Evolutionary conservation across 202 grass and related monocot species (phyloP).

Genomic region (Dendrocalamus latiflorus): DNA sequence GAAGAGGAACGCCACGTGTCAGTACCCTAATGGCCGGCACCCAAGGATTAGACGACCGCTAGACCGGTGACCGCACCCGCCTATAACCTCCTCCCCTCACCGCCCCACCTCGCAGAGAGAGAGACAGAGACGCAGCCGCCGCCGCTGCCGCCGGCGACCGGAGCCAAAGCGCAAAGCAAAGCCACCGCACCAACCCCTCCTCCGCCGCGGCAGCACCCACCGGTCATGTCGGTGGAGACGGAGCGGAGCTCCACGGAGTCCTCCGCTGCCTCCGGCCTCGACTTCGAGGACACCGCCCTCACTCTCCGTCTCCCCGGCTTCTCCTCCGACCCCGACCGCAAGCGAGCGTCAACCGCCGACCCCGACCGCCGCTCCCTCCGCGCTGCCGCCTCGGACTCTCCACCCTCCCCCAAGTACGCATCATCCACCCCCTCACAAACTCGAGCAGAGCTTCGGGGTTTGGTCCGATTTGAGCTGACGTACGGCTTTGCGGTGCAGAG

Average conservation of each 20-base stretch:
- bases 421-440: not conserved
- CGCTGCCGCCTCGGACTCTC: slow-evolving; percentile 26
- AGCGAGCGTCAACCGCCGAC: slow-evolving; percentile 48
- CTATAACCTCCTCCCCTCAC: slow-evolving; percentile 29
- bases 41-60: slow-evolving; percentile 32
- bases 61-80: slow-evolving; percentile 48
- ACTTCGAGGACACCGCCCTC: slow-evolving; percentile 83
- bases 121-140: not conserved
- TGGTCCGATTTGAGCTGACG: not conserved
- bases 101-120: slow-evolving; percentile 1
- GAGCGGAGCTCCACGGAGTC: slow-evolving; percentile 87
- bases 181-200: not conserved
- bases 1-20: not conserved
- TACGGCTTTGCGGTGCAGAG: slow-evolving; percentile 18
- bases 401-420: slow-evolving; percentile 58
- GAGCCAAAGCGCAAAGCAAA: not conserved
- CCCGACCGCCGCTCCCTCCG: slow-evolving; percentile 4
- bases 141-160: slow-evolving; percentile 13
- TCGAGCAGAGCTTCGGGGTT: not conserved
- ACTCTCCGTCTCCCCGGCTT: slow-evolving; percentile 58
- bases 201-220: not conserved
- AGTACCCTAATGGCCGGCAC: not conserved
- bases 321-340: slow-evolving; percentile 42
- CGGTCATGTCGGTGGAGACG: slow-evolving; percentile 55
- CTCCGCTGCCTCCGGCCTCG: slow-evolving; percentile 60